Conservation (phyloP, 2,329 filamentous ascomycete species). For the Cercospora berteroae region DNA sequence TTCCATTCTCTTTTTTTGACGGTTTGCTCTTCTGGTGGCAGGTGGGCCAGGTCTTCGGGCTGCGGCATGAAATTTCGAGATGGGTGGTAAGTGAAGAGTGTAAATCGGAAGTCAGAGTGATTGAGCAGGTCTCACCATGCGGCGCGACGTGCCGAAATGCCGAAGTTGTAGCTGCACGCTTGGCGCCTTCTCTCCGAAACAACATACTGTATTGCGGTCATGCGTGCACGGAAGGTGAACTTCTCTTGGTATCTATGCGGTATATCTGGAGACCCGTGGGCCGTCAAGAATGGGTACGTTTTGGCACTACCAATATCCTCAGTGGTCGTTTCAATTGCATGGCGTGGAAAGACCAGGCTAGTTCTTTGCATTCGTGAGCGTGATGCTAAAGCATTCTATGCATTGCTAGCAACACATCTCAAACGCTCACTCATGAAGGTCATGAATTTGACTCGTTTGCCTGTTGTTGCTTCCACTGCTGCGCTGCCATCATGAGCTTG, state of each 20-base stretch:
- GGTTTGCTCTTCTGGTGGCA: slow-evolving; percentile 8
- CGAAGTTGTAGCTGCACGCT: neutral
- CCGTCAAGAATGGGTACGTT: neutral
- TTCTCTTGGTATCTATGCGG: too few species aligned
- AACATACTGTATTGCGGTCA: too few species aligned
- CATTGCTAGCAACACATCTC: neutral
- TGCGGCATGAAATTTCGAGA: neutral
- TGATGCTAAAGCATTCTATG: neutral
- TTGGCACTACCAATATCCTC: too few species aligned
- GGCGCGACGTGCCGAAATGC: neutral
- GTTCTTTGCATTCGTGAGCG: neutral
- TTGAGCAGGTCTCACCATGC: neutral
- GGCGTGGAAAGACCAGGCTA: too few species aligned
- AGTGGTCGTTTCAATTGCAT: too few species aligned
- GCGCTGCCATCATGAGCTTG: slow-evolving; percentile 79
- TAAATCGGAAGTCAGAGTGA: neutral
- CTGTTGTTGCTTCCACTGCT: slow-evolving; percentile 70
- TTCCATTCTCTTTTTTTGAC: slow-evolving; percentile 33
- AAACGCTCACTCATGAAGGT: neutral
- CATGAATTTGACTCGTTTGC: neutral
- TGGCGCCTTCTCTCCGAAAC: neutral
- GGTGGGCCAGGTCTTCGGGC: neutral
- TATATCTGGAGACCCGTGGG: neutral
- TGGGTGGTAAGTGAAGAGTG: neutral
- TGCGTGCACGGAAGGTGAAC: neutral